phyloP scores from a whole-genome alignment of 2,329 filamentous ascomycete species.

The Aspergillus ruber region DNA sequence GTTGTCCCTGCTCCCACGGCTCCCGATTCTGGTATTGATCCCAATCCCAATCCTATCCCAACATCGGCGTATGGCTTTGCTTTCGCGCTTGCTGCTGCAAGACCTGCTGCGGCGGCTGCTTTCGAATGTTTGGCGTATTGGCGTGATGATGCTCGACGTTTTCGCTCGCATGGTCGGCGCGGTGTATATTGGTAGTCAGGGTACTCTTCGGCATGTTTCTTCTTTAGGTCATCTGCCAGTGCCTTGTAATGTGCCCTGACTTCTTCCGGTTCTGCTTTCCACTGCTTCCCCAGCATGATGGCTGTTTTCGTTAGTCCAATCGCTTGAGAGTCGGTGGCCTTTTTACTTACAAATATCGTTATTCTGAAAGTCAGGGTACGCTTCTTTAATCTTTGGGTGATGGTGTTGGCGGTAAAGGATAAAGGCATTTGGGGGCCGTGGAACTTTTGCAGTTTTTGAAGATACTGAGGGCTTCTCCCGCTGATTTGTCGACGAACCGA shows the following conservation, averaged over 20 bases:
- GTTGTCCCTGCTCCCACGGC: no score
- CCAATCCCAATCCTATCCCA: no score
- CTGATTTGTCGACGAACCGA: constrained; percentile 2
- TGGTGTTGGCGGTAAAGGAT: constrained; percentile 41
- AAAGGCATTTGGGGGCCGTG: constrained; percentile 42
- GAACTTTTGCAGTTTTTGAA: constrained; percentile 28
- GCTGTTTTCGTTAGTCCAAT: constrained; percentile 21
- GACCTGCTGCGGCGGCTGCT: background rate
- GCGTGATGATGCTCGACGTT: constrained; percentile 37
- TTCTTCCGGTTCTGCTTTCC: constrained; percentile 32
- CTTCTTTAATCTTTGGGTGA: constrained; percentile 31
- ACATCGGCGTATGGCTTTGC: background rate
- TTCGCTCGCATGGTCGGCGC: constrained; percentile 42
- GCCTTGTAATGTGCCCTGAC: constrained; percentile 33
- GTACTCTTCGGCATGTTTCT: constrained; percentile 33
- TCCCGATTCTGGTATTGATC: no score
- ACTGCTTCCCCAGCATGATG: constrained; percentile 37
- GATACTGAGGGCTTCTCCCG: constrained; percentile 2
- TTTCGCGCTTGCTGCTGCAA: background rate
- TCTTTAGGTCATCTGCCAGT: constrained; percentile 34
- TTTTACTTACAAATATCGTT: constrained; percentile 40
- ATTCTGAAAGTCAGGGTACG: constrained; percentile 37
- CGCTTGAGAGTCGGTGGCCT: background rate
- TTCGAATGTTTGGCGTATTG: constrained; percentile 7
- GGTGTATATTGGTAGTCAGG: constrained; percentile 43